These are phyloP conservation scores for Sarocladium oryzae DNA, from an alignment of 2,329 filamentous ascomycete genomes.

Conservation along the genomic window DNA sequence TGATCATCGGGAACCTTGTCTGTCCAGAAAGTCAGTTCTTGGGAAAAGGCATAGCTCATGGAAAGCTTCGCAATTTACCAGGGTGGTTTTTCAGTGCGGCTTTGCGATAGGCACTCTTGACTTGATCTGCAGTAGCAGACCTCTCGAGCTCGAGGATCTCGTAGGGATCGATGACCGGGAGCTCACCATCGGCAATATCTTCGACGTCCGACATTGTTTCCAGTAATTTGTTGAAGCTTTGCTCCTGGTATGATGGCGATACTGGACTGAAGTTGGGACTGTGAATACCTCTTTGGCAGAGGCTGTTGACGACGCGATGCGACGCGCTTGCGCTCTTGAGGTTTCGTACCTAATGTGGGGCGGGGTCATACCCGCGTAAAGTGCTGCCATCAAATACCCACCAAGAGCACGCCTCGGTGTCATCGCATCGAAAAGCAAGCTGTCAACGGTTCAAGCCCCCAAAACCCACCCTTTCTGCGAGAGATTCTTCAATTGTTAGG, in stretches of 20 bases:
- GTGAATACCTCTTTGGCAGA: not conserved
- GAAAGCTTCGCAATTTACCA: slow-evolving; percentile 43
- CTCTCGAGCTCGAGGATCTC: slow-evolving; percentile 66
- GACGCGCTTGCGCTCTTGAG: slow-evolving; percentile 4
- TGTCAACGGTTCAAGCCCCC: too few species aligned
- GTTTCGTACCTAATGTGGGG: not conserved
- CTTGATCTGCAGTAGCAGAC: slow-evolving; percentile 66
- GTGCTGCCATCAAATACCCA: not conserved
- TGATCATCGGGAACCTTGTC: slow-evolving; percentile 69
- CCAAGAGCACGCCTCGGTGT: too few species aligned
- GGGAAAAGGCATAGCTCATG: not conserved
- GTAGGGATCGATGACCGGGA: slow-evolving; percentile 69
- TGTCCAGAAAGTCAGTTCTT: slow-evolving; percentile 22
- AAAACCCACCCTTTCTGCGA: too few species aligned
- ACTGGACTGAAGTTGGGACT: not conserved
- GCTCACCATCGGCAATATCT: slow-evolving; percentile 48
- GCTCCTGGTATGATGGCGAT: not conserved
- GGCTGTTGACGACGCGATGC: slow-evolving; percentile 8
- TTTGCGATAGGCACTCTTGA: slow-evolving; percentile 90
- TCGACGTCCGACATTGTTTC: slow-evolving; percentile 40
- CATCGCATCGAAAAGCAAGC: too few species aligned
- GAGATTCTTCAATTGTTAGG: too few species aligned
- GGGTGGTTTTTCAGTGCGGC: slow-evolving; percentile 82
- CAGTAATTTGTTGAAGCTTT: not conserved
- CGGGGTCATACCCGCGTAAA: not conserved